These are phyloP conservation scores for Hysterangium stoloniferum DNA, from an alignment of 768 basidiomycete genomes.

Conservation along the genomic window DNA sequence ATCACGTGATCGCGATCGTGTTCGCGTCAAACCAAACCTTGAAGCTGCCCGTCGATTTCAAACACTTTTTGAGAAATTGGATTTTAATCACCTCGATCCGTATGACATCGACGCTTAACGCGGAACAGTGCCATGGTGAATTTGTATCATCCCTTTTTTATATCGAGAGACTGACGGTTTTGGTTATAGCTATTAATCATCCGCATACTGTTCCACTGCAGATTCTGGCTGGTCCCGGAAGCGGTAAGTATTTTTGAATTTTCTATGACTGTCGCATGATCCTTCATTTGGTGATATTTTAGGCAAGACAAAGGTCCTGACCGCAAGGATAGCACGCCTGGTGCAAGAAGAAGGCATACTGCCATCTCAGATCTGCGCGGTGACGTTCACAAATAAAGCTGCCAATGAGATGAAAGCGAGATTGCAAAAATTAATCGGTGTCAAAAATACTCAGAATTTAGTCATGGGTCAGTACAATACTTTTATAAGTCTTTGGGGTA, in stretches of 20 bases:
- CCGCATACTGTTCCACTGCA: slow-evolving; percentile 58
- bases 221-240: slow-evolving; percentile 75
- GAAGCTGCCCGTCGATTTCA: too few species aligned
- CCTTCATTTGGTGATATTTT: background rate
- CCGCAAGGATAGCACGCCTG: slow-evolving; percentile 59
- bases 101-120: background rate
- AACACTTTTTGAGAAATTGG: too few species aligned
- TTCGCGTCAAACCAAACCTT: too few species aligned
- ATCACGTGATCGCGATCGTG: too few species aligned
- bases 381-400: slow-evolving; percentile 88
- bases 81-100: too few species aligned
- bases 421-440: slow-evolving; percentile 59
- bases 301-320: slow-evolving; percentile 45
- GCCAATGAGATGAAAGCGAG: slow-evolving; percentile 80
- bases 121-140: background rate
- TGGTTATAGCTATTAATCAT: slow-evolving; percentile 52
- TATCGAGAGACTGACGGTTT: background rate
- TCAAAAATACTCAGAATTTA: slow-evolving; percentile 42
- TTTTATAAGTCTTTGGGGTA: slow-evolving; percentile 14
- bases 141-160: background rate
- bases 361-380: slow-evolving; percentile 61
- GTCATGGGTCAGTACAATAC: slow-evolving; percentile 30
- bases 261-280: background rate
- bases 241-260: slow-evolving; percentile 31
- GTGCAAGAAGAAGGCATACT: slow-evolving; percentile 43